phyloP scores from a whole-genome alignment of 202 grass and related monocot genomes.

The Zoysia matrella region DNA sequence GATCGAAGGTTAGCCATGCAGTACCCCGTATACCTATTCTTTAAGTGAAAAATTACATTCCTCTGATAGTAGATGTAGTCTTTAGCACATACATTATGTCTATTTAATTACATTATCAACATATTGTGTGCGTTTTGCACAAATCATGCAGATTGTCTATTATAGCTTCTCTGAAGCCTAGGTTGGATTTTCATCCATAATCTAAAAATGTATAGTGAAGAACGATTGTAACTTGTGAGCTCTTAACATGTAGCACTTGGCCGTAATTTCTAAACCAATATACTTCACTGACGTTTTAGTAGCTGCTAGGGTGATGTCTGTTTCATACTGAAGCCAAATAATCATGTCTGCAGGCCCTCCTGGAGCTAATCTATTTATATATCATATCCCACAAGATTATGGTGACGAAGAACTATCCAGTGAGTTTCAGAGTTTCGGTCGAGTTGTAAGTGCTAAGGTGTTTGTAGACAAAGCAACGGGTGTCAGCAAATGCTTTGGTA shows the following conservation, averaged over 20 bases:
- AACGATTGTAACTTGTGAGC: not conserved
- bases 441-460: constrained; percentile 95
- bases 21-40: constrained; percentile 6
- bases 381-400: constrained; percentile 96
- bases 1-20: constrained; percentile 72
- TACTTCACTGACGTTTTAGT: not conserved
- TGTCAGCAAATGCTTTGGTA: too few species aligned
- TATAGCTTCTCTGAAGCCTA: not conserved
- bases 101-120: not conserved
- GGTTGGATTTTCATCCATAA: too few species aligned
- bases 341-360: constrained; percentile 74
- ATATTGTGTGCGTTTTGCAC: not conserved
- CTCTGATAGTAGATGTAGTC: not conserved
- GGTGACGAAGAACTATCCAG: constrained; percentile 85
- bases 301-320: not conserved
- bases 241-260: not conserved
- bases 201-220: constrained; percentile 10
- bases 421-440: constrained; percentile 88
- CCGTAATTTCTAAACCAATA: not conserved
- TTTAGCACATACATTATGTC: constrained; percentile 10
- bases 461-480: constrained; percentile 61
- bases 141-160: too few species aligned
- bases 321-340: constrained; percentile 18
- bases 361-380: constrained; percentile 99
- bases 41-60: not conserved